Conservation (phyloP, 2,329 filamentous ascomycete species). For the Penicillium sp. region DNA sequence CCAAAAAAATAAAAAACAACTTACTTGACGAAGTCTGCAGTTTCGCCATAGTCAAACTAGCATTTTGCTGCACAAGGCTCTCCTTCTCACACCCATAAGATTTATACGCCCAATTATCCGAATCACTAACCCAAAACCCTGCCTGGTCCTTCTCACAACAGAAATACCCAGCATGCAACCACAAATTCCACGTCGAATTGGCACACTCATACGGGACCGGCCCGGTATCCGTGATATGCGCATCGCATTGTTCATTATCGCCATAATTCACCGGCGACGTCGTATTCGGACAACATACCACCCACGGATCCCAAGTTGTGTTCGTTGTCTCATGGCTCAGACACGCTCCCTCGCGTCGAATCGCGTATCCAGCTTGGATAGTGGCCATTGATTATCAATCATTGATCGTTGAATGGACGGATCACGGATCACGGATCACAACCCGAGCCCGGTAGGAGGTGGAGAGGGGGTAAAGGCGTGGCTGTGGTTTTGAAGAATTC, state of each 20-base stretch:
- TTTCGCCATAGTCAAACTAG: neutral
- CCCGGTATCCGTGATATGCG: neutral
- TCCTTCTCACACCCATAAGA: slow-evolving; percentile 1
- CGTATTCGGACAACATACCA: neutral
- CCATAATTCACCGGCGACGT: neutral
- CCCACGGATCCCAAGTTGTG: neutral
- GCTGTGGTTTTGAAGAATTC: too few relatives aligned
- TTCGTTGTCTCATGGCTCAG: neutral
- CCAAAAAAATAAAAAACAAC: neutral
- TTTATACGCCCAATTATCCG: neutral
- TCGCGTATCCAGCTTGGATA: neutral
- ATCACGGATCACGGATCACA: neutral
- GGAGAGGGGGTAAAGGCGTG: too few relatives aligned
- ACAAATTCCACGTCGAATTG: neutral
- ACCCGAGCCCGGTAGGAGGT: too few relatives aligned
- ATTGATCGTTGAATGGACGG: too few relatives aligned
- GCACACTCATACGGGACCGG: neutral
- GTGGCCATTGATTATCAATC: too few relatives aligned
- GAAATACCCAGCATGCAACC: neutral
- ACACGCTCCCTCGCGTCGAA: neutral
- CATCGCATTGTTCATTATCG: neutral
- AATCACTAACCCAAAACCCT: slow-evolving; percentile 1
- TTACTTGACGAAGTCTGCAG: neutral
- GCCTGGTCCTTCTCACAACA: neutral
- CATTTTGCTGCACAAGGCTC: neutral